Evolutionary conservation across 1,139 yeast genomes (phyloP).

Genomic region (Entelexis sorbosivorans): DNA sequence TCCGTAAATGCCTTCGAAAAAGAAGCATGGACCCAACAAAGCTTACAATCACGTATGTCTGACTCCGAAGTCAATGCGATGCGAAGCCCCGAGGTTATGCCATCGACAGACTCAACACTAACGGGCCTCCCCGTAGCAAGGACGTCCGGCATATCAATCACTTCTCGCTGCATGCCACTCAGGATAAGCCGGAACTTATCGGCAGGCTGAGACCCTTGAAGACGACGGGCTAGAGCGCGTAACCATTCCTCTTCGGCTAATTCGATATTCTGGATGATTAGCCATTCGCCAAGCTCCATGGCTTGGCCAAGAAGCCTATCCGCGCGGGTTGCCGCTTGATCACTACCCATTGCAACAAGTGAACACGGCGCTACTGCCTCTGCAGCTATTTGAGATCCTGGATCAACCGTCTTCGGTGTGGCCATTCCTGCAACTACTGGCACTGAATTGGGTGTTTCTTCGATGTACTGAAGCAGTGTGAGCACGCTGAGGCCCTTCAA

Average conservation of each 20-base stretch:
- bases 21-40: constrained; percentile 15
- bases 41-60: neutral
- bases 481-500: neutral
- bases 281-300: constrained; percentile 18
- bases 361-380: neutral
- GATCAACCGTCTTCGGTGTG: constrained; percentile 15
- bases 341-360: constrained; percentile 17
- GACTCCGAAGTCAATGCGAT: neutral
- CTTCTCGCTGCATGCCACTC: constrained; percentile 17
- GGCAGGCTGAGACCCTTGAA: constrained; percentile 5
- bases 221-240: constrained; percentile 8
- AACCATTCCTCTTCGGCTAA: constrained; percentile 19
- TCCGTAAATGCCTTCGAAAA: constrained; percentile 10
- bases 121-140: constrained; percentile 11
- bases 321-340: constrained; percentile 4
- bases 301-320: constrained; percentile 11
- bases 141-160: constrained; percentile 14
- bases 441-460: constrained; percentile 1
- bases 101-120: constrained; percentile 9
- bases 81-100: constrained; percentile 1
- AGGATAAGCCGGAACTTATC: constrained; percentile 13
- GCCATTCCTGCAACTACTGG: constrained; percentile 16
- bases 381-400: constrained; percentile 5
- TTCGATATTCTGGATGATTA: constrained; percentile 19
- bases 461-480: constrained; percentile 1